phyloP scores from a whole-genome alignment of 768 basidiomycete genomes.

The Piloderma croceum region DNA sequence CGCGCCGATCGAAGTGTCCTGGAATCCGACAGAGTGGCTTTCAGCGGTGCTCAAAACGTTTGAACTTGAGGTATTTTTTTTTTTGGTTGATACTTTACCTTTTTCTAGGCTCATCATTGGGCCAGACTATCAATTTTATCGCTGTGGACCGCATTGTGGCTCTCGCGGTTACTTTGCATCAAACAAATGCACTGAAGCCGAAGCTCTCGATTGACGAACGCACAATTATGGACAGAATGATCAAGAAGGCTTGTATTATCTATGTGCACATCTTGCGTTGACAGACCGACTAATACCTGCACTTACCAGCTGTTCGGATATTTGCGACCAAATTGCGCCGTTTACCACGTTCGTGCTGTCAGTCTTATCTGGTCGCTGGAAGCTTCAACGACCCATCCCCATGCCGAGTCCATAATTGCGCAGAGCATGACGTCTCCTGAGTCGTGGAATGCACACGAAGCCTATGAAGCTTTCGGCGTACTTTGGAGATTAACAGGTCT shows the following conservation, averaged over 20 bases:
- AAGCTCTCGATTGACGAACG: constrained; percentile 51
- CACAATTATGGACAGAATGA: constrained; percentile 51
- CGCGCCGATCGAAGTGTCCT: constrained; percentile 37
- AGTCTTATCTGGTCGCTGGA: constrained; percentile 81
- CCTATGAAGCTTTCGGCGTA: constrained; percentile 85
- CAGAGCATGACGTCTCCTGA: constrained; percentile 59
- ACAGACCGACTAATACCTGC: constrained; percentile 4
- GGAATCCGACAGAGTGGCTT: constrained; percentile 68
- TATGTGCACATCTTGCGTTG: not conserved
- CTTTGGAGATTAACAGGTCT: constrained; percentile 86
- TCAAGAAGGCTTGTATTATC: constrained; percentile 43
- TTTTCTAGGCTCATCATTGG: constrained; percentile 7
- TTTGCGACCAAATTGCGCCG: constrained; percentile 55
- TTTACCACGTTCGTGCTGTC: constrained; percentile 79
- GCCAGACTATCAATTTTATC: constrained; percentile 58
- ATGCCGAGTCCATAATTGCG: constrained; percentile 78
- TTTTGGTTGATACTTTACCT: constrained; percentile 1
- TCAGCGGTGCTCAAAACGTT: constrained; percentile 45
- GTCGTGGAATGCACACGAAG: constrained; percentile 41
- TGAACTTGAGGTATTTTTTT: constrained; percentile 45
- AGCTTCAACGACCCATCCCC: constrained; percentile 41
- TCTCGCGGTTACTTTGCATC: constrained; percentile 50
- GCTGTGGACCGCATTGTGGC: constrained; percentile 60
- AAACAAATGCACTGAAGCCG: constrained; percentile 45
- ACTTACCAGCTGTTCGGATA: constrained; percentile 60